Conservation (phyloP, 176 grass and related monocot species). For the Tillandsia leiboldiana region DNA sequence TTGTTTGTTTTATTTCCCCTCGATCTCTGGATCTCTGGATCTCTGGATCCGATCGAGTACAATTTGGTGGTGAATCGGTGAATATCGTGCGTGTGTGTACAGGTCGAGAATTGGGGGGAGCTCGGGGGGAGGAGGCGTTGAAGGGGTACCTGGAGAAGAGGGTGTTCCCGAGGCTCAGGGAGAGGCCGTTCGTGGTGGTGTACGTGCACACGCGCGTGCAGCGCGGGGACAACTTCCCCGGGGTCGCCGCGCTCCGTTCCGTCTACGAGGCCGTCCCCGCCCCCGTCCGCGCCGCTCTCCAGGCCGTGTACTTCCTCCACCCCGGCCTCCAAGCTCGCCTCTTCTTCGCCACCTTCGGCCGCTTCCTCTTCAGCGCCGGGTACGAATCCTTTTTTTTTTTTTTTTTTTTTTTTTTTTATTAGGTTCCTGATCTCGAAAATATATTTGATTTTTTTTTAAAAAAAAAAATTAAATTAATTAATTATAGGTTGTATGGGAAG, state of each 20-base stretch:
- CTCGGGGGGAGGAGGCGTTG: conserved; percentile 38
- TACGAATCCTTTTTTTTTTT: neutral
- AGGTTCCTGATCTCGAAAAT: too few relatives aligned
- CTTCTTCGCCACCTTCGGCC: conserved; percentile 75
- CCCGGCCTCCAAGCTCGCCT: conserved; percentile 73
- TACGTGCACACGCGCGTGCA: conserved; percentile 67
- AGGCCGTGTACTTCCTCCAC: conserved; percentile 82
- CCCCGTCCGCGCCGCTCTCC: conserved; percentile 26
- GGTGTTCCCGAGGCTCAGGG: conserved; percentile 40
- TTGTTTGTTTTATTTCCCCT: neutral
- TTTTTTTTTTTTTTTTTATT: too few relatives aligned
- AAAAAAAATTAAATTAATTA: neutral
- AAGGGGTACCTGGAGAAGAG: conserved; percentile 28
- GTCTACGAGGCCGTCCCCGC: conserved; percentile 52
- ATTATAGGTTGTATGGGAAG: conserved; percentile 56
- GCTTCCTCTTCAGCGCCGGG: conserved; percentile 76
- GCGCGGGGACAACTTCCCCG: conserved; percentile 58
- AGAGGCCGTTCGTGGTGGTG: conserved; percentile 51
- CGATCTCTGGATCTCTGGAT: neutral
- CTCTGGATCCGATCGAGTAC: neutral
- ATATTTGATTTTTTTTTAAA: too few relatives aligned
- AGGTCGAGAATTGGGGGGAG: conserved; percentile 12
- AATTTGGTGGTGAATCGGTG: too few relatives aligned
- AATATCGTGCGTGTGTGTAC: too few relatives aligned
- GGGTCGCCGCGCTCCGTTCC: conserved; percentile 44